Evolutionary conservation across 306 rosid species (phyloP).

Genomic region (Cucurbita maxima): DNA sequence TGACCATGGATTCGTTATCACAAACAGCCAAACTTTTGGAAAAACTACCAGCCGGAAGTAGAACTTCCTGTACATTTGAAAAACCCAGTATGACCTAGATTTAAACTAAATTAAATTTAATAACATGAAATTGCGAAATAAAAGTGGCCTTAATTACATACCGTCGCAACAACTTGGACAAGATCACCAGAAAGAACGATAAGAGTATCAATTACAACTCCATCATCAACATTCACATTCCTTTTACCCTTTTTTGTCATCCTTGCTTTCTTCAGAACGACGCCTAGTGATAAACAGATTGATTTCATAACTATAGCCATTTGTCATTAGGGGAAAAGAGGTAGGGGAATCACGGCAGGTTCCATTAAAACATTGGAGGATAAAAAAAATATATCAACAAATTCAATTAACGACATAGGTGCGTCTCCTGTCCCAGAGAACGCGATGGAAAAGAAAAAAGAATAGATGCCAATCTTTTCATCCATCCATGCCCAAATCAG

Average conservation of each 20-base stretch:
- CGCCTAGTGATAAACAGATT: slow-evolving; percentile 25
- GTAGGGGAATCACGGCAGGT: neutral
- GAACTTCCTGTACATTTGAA: slow-evolving; percentile 34
- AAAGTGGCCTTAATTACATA: slow-evolving; percentile 9
- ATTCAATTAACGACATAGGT: neutral
- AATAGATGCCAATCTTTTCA: neutral
- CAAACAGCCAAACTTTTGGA: slow-evolving; percentile 30
- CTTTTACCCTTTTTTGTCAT: slow-evolving; percentile 54
- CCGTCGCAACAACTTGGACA: slow-evolving; percentile 80
- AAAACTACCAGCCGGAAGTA: slow-evolving; percentile 39
- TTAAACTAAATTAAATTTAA: slow-evolving; percentile 1
- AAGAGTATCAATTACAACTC: slow-evolving; percentile 43
- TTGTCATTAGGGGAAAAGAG: neutral
- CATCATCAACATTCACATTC: slow-evolving; percentile 31
- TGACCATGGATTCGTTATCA: slow-evolving; percentile 24
- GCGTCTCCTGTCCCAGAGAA: neutral
- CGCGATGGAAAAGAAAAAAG: neutral
- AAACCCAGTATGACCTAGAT: slow-evolving; percentile 11
- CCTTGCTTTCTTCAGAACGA: slow-evolving; percentile 73
- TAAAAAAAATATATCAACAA: neutral
- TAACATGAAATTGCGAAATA: neutral
- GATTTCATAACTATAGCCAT: neutral
- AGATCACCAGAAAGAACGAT: slow-evolving; percentile 54
- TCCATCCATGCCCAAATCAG: neutral
- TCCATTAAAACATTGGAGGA: neutral